Conservation (phyloP, 352 stramenopile genomes). For the Globisporangium uncinulatum region DNA sequence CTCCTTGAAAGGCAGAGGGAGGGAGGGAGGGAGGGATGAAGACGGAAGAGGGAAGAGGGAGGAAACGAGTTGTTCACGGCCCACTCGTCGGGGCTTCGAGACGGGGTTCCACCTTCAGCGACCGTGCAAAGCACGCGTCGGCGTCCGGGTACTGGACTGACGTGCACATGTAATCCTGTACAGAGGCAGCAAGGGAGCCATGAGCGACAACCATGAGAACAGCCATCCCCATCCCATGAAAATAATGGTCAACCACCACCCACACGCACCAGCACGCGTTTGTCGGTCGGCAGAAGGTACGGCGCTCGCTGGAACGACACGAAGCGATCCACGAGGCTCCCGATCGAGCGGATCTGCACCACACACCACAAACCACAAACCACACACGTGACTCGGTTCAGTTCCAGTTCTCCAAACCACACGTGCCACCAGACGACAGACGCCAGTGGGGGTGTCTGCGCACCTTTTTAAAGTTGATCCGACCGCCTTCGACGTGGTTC, state of each 20-base stretch:
- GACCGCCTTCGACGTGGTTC: constrained; percentile 60
- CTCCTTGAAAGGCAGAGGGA: background rate
- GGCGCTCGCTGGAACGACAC: constrained; percentile 67
- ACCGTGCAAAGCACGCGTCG: constrained; percentile 76
- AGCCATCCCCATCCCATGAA: background rate
- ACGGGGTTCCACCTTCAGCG: constrained; percentile 76
- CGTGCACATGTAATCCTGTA: constrained; percentile 72
- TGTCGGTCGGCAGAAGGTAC: constrained; percentile 74
- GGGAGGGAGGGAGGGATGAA: background rate
- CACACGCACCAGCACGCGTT: constrained; percentile 67
- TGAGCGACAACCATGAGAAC: too few species aligned
- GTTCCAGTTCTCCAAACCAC: background rate
- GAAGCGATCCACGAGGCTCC: constrained; percentile 48
- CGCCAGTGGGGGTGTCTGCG: background rate
- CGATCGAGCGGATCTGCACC: constrained; percentile 62
- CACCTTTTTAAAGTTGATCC: constrained; percentile 88
- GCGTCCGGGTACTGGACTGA: constrained; percentile 51
- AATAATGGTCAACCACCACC: background rate
- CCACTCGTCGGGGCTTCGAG: constrained; percentile 35
- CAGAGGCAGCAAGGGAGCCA: background rate
- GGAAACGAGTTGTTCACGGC: constrained; percentile 1
- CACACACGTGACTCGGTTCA: background rate
- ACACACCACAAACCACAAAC: constrained; percentile 7
- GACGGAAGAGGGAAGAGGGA: background rate
- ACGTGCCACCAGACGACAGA: background rate